Base-by-base conservation (phyloP, 1,139 yeast genomes). In the Chernovozyma aurita region DNA sequence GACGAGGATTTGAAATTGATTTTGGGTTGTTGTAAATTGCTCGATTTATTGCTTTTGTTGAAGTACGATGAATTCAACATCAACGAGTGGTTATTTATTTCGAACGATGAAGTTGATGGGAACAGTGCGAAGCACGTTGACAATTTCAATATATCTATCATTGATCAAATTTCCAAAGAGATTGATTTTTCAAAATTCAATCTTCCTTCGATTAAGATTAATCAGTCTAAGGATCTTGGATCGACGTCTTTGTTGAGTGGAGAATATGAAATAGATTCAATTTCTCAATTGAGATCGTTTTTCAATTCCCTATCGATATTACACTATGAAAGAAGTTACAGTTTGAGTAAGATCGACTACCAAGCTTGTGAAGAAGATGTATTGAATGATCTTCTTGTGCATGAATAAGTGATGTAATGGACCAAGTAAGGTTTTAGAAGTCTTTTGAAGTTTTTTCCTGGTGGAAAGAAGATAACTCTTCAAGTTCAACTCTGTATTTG, bases 1-100 rank as follows among this genome's bases (percentile, higher is more conserved):
- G 57, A 57, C 2, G 64, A 72, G 5, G 74, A 76, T 31, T 50
- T 71, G n/a, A 53, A 57, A 22, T 53, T 73, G 24, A 48, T 76
- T 1, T 61, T 83, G 27, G 73, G 75, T 38, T 84, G 82, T 0
- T 82, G 88, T 50, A 90, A 88, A 55, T 64, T 92, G 17, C 63
- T 92, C 32, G 98, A 92, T 54, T 72, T 84, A 30, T 55, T 88
- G 18, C 56, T 90, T 18, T 65, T 84, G 8, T 50, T 87, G 36
- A 76, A 80, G 28, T 71, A 71, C 36, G 97, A 88, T 51, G 95
- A 87, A 37, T 90, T 92, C 57, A 82, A 80, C 49, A 59, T 84
- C 46, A 71, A 76, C 46, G 92, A 86, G 49, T 92, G 97, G 97
- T 64, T 90, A 1, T 92, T 87, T 55, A 74, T 90, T 12, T 73